These are phyloP conservation scores for Dichotomopilus funicola DNA, from an alignment of 2,329 filamentous ascomycete species.

Conservation along the genomic window DNA sequence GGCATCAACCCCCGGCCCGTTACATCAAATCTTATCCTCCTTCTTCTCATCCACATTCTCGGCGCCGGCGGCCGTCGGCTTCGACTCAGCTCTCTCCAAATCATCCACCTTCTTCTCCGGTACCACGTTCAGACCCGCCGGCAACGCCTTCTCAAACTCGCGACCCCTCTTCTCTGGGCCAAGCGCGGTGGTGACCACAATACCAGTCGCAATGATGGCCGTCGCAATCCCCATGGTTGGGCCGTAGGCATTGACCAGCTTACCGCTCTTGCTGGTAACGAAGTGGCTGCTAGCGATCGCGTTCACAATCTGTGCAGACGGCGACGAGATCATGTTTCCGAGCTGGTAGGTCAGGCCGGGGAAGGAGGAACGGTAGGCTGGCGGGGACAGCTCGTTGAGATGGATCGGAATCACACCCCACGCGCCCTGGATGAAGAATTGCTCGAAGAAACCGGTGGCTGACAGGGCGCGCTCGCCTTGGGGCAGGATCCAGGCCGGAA, in stretches of 20 bases:
- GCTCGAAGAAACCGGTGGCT: conserved; percentile 61
- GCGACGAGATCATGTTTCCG: conserved; percentile 67
- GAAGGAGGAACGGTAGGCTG: conserved; percentile 63
- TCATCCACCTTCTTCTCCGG: conserved; percentile 6
- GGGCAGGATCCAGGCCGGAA: conserved; percentile 66
- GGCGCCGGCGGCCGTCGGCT: neutral
- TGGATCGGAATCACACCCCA: conserved; percentile 67
- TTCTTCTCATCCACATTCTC: neutral
- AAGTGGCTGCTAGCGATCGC: conserved; percentile 59
- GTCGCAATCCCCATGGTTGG: conserved; percentile 71
- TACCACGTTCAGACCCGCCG: conserved; percentile 38
- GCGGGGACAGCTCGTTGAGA: conserved; percentile 65
- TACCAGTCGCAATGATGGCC: conserved; percentile 67
- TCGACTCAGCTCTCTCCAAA: conserved; percentile 12
- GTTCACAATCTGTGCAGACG: conserved; percentile 71
- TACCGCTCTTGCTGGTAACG: conserved; percentile 48
- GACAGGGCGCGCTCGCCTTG: conserved; percentile 53
- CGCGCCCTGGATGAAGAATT: conserved; percentile 60
- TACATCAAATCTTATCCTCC: neutral
- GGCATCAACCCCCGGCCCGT: no score
- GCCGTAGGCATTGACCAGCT: conserved; percentile 62
- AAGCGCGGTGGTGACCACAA: conserved; percentile 59
- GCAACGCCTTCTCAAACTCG: conserved; percentile 56
- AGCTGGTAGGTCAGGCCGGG: conserved; percentile 68
- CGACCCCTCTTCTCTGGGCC: conserved; percentile 70